These are phyloP conservation scores for Globisporangium radiosum DNA, from an alignment of 352 stramenopile genomes.

Conservation along the genomic window DNA sequence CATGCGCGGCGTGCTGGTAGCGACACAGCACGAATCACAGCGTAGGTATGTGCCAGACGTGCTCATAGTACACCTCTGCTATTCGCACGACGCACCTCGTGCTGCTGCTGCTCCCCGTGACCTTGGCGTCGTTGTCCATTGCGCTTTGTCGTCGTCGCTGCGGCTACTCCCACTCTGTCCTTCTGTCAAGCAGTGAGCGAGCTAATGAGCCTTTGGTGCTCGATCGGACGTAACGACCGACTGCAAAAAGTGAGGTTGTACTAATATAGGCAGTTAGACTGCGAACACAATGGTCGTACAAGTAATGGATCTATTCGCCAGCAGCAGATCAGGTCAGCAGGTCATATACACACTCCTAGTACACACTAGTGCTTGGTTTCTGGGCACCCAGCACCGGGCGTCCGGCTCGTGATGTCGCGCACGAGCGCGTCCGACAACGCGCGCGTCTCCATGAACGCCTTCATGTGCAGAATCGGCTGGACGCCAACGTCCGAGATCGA, in stretches of 20 bases:
- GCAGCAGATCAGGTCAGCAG: too few species aligned
- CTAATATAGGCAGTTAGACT: too few species aligned
- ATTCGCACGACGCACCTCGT: neutral
- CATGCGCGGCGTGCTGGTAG: constrained; percentile 13
- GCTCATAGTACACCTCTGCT: neutral
- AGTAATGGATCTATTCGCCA: too few species aligned
- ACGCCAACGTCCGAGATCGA: constrained; percentile 90
- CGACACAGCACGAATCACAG: neutral
- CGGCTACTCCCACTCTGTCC: too few species aligned
- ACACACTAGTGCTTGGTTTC: constrained; percentile 16
- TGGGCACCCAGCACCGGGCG: constrained; percentile 46
- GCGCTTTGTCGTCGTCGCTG: neutral
- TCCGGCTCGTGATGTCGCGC: constrained; percentile 71
- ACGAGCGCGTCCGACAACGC: constrained; percentile 83
- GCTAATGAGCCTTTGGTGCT: too few species aligned
- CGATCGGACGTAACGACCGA: too few species aligned
- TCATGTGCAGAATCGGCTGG: constrained; percentile 97
- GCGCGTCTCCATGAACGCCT: constrained; percentile 90
- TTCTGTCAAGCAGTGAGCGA: too few species aligned
- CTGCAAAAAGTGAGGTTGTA: too few species aligned
- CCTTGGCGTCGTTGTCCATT: neutral
- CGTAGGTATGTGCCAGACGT: neutral
- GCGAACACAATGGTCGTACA: too few species aligned
- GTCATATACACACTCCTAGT: neutral
- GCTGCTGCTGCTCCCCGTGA: neutral